Evolutionary conservation across 129 eudicot genomes (phyloP).

Genomic region (Artemisia annua): DNA sequence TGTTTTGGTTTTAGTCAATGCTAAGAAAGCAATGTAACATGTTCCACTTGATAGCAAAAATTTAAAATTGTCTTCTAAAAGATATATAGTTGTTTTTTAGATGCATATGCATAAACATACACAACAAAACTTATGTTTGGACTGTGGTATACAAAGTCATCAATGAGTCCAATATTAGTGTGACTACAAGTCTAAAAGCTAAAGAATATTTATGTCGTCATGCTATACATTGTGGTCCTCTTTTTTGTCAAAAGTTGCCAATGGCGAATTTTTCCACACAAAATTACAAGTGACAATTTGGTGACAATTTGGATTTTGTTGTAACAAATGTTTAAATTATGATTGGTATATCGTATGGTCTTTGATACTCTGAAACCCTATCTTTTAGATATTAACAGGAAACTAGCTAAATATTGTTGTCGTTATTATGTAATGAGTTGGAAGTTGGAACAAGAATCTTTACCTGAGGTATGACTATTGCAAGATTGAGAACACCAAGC

Average conservation of each 20-base stretch:
- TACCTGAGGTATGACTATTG: slow-evolving; percentile 35
- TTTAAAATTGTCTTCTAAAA: slow-evolving; percentile 1
- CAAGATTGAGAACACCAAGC: slow-evolving; percentile 32
- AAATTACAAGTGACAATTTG: slow-evolving; percentile 21
- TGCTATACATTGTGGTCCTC: slow-evolving; percentile 31
- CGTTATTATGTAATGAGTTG: background rate
- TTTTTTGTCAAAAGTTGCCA: background rate
- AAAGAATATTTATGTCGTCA: slow-evolving; percentile 31
- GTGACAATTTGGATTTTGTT: slow-evolving; percentile 15
- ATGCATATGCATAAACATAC: background rate
- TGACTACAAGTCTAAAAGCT: slow-evolving; percentile 19
- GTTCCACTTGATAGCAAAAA: slow-evolving; percentile 25
- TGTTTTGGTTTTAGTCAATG: slow-evolving; percentile 35
- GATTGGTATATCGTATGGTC: background rate
- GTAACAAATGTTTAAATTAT: slow-evolving; percentile 11
- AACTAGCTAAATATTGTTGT: background rate
- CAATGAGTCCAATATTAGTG: slow-evolving; percentile 28
- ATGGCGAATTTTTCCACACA: slow-evolving; percentile 18
- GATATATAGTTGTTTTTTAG: background rate
- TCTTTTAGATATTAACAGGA: background rate
- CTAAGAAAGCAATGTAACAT: slow-evolving; percentile 38
- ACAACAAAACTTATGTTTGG: slow-evolving; percentile 19
- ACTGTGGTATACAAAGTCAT: slow-evolving; percentile 17
- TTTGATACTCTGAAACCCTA: background rate
- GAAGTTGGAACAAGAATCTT: background rate